Evolutionary conservation across 2,329 filamentous ascomycete species (phyloP).

Genomic region (Kalmusia sp.): DNA sequence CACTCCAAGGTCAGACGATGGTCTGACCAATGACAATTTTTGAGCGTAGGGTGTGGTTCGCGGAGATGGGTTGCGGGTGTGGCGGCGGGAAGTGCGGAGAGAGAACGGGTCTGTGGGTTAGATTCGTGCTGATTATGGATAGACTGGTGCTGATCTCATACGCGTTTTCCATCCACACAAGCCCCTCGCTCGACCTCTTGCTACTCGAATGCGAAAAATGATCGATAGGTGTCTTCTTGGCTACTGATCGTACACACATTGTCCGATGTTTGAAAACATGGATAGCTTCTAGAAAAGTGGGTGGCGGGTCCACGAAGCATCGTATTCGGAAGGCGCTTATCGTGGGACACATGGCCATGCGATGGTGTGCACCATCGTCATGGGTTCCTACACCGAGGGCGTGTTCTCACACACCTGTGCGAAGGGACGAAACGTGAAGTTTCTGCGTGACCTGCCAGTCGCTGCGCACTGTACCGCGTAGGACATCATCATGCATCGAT

Average conservation of each 20-base stretch:
- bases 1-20: background rate
- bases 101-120: constrained; percentile 6
- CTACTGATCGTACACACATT: background rate
- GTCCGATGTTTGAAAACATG: background rate
- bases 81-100: constrained; percentile 12
- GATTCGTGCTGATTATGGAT: no score
- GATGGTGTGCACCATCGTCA: background rate
- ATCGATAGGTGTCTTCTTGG: background rate
- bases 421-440: no score
- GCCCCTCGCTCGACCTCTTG: background rate
- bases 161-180: background rate
- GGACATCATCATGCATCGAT: no score
- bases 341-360: background rate
- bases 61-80: constrained; percentile 9
- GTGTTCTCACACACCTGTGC: background rate
- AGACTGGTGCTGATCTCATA: background rate
- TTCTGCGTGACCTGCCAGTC: no score
- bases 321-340: background rate
- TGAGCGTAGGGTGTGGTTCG: background rate
- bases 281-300: background rate
- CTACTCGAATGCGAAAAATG: no score
- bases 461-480: no score
- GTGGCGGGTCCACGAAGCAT: no score
- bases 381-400: background rate
- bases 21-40: background rate